These are phyloP conservation scores for Coemansia sp. DNA, from an alignment of 192 early-diverging fungal genomes.

Conservation along the genomic window DNA sequence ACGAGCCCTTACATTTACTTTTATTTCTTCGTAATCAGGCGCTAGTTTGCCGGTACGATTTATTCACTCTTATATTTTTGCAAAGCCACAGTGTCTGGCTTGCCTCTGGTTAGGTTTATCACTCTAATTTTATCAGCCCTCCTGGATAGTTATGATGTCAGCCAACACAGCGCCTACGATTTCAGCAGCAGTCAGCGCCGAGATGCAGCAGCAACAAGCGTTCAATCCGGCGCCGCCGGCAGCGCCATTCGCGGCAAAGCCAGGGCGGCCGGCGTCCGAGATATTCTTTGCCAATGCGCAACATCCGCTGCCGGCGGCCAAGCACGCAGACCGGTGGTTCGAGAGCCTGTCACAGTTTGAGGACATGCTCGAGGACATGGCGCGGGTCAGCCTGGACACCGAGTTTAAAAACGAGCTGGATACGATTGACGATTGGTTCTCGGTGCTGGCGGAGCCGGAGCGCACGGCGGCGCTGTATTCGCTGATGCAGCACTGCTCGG, in stretches of 20 bases:
- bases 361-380: conserved; percentile 88
- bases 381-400: conserved; percentile 71
- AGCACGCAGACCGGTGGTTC: conserved; percentile 78
- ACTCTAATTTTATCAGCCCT: not conserved
- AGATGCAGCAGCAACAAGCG: conserved; percentile 11
- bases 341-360: conserved; percentile 91
- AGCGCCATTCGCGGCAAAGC: conserved; percentile 32
- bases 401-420: conserved; percentile 87
- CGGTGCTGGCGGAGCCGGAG: conserved; percentile 84
- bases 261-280: conserved; percentile 40
- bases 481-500: conserved; percentile 84
- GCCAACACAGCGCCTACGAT: conserved; percentile 13
- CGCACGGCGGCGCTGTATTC: conserved; percentile 89
- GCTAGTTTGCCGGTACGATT: not conserved
- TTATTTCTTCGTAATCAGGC: not conserved
- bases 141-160: conserved; percentile 33
- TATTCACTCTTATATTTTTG: not conserved
- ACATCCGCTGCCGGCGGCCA: conserved; percentile 42
- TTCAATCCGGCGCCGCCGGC: conserved; percentile 29
- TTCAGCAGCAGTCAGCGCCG: conserved; percentile 1
- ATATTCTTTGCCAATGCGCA: conserved; percentile 50
- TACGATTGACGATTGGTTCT: conserved; percentile 95
- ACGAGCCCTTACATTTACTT: not conserved
- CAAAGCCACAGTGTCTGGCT: not conserved
- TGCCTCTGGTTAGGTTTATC: conserved; percentile 5